These are phyloP conservation scores for Diutina siamensis DNA, from an alignment of 1,139 yeast species.

Conservation along the genomic window DNA sequence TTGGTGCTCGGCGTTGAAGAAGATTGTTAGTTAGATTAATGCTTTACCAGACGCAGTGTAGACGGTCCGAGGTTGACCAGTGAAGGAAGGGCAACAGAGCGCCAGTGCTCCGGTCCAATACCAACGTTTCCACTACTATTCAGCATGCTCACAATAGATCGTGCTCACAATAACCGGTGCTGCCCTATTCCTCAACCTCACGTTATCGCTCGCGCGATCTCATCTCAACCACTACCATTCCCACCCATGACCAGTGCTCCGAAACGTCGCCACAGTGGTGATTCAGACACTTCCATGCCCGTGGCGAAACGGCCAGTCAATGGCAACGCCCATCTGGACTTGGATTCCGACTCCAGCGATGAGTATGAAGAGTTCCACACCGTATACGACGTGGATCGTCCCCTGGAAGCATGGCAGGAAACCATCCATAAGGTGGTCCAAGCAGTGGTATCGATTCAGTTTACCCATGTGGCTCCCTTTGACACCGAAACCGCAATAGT, in stretches of 20 bases:
- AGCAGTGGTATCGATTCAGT: constrained; percentile 82
- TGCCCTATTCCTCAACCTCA: neutral
- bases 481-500: constrained; percentile 78
- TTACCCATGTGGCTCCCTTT: constrained; percentile 74
- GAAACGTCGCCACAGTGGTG: neutral
- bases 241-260: neutral
- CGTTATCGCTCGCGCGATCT: neutral
- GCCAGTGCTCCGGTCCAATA: no score
- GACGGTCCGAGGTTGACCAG: no score
- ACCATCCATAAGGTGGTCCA: constrained; percentile 77
- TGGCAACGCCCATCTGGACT: neutral
- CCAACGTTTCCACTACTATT: no score
- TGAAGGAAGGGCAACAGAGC: no score
- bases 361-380: neutral
- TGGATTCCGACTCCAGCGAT: neutral
- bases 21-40: constrained; percentile 13
- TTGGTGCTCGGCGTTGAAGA: constrained; percentile 49
- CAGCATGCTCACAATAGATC: no score
- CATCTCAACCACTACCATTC: neutral
- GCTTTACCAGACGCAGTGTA: neutral
- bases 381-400: neutral
- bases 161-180: no score
- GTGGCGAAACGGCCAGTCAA: neutral
- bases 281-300: neutral
- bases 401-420: constrained; percentile 47